Evolutionary conservation across 192 early-diverging fungal species (phyloP).

Genomic region (Dissophora ornata): DNA sequence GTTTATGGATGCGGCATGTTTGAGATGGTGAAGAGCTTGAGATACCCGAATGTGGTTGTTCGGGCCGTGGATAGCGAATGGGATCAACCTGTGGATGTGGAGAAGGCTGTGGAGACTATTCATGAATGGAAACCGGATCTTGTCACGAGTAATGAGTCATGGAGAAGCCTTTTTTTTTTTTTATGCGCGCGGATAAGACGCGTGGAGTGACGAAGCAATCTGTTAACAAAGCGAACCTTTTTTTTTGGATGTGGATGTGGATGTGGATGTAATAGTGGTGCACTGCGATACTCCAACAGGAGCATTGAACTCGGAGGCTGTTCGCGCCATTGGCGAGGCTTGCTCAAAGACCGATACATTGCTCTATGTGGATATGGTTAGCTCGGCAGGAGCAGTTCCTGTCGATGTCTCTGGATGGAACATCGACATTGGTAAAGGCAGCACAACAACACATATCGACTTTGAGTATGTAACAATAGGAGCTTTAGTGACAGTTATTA

Average conservation of each 20-base stretch:
- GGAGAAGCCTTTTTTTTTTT: background rate
- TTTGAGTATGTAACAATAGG: no score
- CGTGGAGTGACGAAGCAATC: background rate
- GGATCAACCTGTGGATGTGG: slow-evolving; percentile 26
- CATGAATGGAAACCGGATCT: slow-evolving; percentile 43
- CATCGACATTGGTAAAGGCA: slow-evolving; percentile 35
- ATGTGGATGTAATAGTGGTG: slow-evolving; percentile 46
- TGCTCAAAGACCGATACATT: slow-evolving; percentile 32
- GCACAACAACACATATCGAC: background rate
- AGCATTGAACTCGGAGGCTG: slow-evolving; percentile 39
- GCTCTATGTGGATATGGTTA: slow-evolving; percentile 47
- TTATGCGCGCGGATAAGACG: background rate
- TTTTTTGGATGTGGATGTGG: no score
- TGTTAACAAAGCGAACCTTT: no score
- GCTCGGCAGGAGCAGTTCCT: slow-evolving; percentile 40
- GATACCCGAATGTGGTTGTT: slow-evolving; percentile 41
- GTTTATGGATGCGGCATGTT: slow-evolving; percentile 43
- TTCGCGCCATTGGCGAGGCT: slow-evolving; percentile 18
- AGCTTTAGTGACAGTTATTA: no score
- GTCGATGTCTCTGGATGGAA: slow-evolving; percentile 47
- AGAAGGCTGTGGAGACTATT: slow-evolving; percentile 11
- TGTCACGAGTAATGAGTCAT: slow-evolving; percentile 50
- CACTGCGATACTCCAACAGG: slow-evolving; percentile 54
- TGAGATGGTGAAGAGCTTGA: slow-evolving; percentile 40
- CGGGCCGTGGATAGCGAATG: slow-evolving; percentile 15